These are phyloP conservation scores for Silene conica DNA, from an alignment of 148 eudicot genomes.

Conservation along the genomic window DNA sequence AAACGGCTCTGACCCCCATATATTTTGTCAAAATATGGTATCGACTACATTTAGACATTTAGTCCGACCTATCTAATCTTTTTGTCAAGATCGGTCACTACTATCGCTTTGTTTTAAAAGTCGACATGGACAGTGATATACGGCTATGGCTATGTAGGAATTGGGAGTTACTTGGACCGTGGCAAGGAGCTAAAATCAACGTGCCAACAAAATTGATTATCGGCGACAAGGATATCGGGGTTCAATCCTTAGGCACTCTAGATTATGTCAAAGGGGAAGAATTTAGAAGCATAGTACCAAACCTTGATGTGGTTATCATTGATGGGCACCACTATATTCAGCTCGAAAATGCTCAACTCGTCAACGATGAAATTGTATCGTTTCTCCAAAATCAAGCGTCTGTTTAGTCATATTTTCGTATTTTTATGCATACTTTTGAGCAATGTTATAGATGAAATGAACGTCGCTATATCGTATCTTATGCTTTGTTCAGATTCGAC, in stretches of 20 bases:
- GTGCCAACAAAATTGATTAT: conserved; percentile 50
- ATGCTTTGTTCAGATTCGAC: too few relatives aligned
- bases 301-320: conserved; percentile 37
- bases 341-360: conserved; percentile 46
- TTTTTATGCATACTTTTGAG: background rate
- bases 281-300: conserved; percentile 38
- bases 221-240: conserved; percentile 47
- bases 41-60: too few relatives aligned
- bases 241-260: conserved; percentile 32
- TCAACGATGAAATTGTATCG: conserved; percentile 38
- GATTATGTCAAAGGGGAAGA: conserved; percentile 31
- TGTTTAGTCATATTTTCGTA: background rate
- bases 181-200: conserved; percentile 47
- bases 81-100: background rate
- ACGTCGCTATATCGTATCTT: too few relatives aligned
- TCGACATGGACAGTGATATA: background rate
- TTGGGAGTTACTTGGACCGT: conserved; percentile 52
- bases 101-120: background rate
- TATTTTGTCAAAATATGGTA: too few relatives aligned
- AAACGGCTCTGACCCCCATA: too few relatives aligned
- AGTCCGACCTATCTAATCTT: too few relatives aligned
- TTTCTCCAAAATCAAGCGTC: conserved; percentile 17
- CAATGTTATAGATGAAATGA: background rate
- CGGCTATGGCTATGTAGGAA: conserved; percentile 31
- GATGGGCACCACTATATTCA: conserved; percentile 44